These are phyloP conservation scores for Ottelia alismoides DNA, from an alignment of 106 monocot species.

Conservation along the genomic window DNA sequence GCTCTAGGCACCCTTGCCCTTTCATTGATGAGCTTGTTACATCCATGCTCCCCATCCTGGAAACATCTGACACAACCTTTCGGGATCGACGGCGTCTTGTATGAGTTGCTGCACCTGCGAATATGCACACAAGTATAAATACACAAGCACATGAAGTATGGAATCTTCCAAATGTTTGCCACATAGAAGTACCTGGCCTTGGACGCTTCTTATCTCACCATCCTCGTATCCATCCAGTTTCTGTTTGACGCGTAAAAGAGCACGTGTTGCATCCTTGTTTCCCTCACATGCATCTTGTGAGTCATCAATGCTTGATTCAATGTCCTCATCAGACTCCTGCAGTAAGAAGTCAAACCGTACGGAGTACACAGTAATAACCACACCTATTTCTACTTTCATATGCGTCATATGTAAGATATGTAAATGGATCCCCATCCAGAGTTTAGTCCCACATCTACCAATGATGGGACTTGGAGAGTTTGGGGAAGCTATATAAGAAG, in stretches of 20 bases:
- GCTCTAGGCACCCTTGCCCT: too few species aligned
- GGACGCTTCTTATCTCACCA: conserved; percentile 88
- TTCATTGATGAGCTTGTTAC: too few species aligned
- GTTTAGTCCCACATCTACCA: too few species aligned
- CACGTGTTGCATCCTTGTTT: conserved; percentile 95
- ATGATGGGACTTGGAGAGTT: too few species aligned
- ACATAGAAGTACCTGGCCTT: conserved; percentile 58
- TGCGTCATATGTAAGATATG: background rate
- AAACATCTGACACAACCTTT: conserved; percentile 82
- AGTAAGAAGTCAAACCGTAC: too few species aligned
- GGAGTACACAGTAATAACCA: too few species aligned
- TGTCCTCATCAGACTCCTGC: conserved; percentile 67
- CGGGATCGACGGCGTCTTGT: conserved; percentile 75
- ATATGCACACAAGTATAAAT: too few species aligned
- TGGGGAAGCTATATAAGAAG: too few species aligned
- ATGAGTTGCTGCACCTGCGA: conserved; percentile 89
- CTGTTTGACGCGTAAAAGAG: conserved; percentile 80
- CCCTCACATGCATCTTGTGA: conserved; percentile 86
- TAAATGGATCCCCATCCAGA: too few species aligned
- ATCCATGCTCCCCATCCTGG: conserved; percentile 95
- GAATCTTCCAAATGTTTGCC: background rate
- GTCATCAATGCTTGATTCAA: conserved; percentile 46
- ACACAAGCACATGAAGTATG: too few species aligned
- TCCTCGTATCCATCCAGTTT: conserved; percentile 97
- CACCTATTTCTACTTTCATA: too few species aligned